phyloP scores from a whole-genome alignment of 768 basidiomycete species.

The Mycena crocata region DNA sequence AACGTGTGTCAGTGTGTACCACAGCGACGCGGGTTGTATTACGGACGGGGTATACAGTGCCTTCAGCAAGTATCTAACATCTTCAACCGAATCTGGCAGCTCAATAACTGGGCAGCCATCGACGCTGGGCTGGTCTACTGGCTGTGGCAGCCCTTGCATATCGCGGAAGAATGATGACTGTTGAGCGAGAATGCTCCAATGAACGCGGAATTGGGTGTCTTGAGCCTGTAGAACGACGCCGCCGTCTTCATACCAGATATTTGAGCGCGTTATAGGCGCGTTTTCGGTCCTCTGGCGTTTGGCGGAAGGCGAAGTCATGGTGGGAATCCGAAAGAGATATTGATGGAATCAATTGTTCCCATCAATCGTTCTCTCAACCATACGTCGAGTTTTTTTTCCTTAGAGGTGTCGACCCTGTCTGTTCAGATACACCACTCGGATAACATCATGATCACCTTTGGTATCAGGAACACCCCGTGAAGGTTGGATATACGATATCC shows the following conservation, averaged over 20 bases:
- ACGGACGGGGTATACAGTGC: slow-evolving; percentile 11
- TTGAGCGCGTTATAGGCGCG: slow-evolving; percentile 1
- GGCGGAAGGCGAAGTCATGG: not conserved
- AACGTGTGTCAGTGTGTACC: not conserved
- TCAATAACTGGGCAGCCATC: slow-evolving; percentile 21
- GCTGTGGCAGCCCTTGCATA: slow-evolving; percentile 11
- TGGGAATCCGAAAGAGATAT: too few species aligned
- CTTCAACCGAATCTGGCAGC: slow-evolving; percentile 4
- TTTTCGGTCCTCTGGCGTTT: slow-evolving; percentile 7
- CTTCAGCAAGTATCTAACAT: slow-evolving; percentile 4
- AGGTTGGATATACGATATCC: too few species aligned
- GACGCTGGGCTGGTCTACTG: not conserved
- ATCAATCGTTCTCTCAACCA: too few species aligned
- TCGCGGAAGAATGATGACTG: slow-evolving; percentile 21
- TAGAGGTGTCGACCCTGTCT: too few species aligned
- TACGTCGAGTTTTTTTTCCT: too few species aligned
- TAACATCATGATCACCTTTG: too few species aligned
- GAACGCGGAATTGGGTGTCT: slow-evolving; percentile 17
- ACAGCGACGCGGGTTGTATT: not conserved
- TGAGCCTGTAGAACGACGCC: slow-evolving; percentile 18
- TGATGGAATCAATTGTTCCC: too few species aligned
- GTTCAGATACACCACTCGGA: too few species aligned
- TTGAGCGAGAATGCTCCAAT: slow-evolving; percentile 8
- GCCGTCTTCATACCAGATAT: slow-evolving; percentile 25
- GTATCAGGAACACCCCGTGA: too few species aligned